Base-by-base conservation (phyloP, 257 asterid species). In the Solanum ossicruentum region DNA sequence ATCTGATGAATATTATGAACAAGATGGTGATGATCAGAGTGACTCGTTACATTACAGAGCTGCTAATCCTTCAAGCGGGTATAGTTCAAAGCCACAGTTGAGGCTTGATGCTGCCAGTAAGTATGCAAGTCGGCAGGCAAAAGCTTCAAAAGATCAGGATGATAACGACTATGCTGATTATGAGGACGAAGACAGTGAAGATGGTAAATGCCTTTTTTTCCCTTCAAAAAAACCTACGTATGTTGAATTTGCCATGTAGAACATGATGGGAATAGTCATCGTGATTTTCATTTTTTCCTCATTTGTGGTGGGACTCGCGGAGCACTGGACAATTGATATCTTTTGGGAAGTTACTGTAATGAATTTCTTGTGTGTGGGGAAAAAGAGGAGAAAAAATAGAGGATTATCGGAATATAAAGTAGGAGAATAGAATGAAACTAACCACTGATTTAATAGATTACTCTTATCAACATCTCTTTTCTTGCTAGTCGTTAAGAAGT, bases 1-100 rank as follows among this genome's bases (percentile, higher is more conserved):
- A 88, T 96, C 99, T 60, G 99, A 97, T 88, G 99, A 97, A 89
- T 97, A 97, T 91, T 97, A 97, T 65, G 99, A 95, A 91, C 99
- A 92, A 93, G 99, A 97, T 80, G 98, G 97, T 61, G 97, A 95
- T 89, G 97, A 95, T 78, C 94, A 87, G 58, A 92, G 91, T 49
- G 98, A 95, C 87, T 87, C 97, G 23, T 79, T 88, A 86, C 94
- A 92, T 89, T 93, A 84, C 66, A 88, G 93, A 88, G 88, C 87
- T 69, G 75, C 65, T 83, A 95, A 92, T 83, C 89, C 87, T 65
- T 80, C 96, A 51, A 87, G 92, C 84, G 86, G 96, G 75, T 90
- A 86, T 88, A 86, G 89, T 87, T 91, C 91, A 51, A 95, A 91
- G 90, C 93, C 84, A 6, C 90, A 88, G 20, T 84, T 91, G 18